Percentiles rank a stretch among this genome's conserved stretches.
Evolutionary conservation across 768 basidiomycete genomes (phyloP).

Genomic region (Rhizopogon sp.): DNA sequence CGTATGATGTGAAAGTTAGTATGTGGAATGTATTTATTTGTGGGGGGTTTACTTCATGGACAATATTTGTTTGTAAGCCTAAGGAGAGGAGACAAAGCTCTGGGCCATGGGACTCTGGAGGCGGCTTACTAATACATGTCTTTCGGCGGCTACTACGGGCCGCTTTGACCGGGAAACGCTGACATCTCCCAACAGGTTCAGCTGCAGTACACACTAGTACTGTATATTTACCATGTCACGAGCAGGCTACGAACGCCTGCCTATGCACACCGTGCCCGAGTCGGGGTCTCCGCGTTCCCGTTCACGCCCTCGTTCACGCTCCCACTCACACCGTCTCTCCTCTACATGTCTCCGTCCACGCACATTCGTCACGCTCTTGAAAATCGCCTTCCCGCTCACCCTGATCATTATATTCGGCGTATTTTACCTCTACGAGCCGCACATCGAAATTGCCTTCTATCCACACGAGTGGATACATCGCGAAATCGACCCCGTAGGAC

Average conservation of each 20-base stretch:
- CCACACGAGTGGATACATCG: slow-evolving; percentile 65
- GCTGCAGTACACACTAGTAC: not conserved
- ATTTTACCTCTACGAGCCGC: slow-evolving; percentile 69
- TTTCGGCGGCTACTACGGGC: no score
- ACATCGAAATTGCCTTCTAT: slow-evolving; percentile 83
- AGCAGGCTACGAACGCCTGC: slow-evolving; percentile 43
- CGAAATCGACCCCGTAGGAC: slow-evolving; percentile 63
- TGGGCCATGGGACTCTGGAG: no score
- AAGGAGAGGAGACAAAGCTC: no score
- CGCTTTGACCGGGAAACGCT: no score
- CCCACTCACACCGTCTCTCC: slow-evolving; percentile 15
- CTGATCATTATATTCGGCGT: slow-evolving; percentile 39
- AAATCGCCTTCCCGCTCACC: slow-evolving; percentile 36
- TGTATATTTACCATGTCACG: slow-evolving; percentile 26
- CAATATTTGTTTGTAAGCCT: no score
- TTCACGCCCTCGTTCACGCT: slow-evolving; percentile 23
- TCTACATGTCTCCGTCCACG: slow-evolving; percentile 29
- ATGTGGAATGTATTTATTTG: no score
- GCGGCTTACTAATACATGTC: no score
- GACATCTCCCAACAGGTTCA: not conserved
- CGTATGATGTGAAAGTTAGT: no score
- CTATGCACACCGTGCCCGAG: slow-evolving; percentile 38
- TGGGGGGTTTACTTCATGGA: no score
- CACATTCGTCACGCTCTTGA: slow-evolving; percentile 35
- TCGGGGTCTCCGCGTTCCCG: slow-evolving; percentile 22